Evolutionary conservation across 345 rosid species (phyloP).

Genomic region (Bruguiera gymnorhiza): DNA sequence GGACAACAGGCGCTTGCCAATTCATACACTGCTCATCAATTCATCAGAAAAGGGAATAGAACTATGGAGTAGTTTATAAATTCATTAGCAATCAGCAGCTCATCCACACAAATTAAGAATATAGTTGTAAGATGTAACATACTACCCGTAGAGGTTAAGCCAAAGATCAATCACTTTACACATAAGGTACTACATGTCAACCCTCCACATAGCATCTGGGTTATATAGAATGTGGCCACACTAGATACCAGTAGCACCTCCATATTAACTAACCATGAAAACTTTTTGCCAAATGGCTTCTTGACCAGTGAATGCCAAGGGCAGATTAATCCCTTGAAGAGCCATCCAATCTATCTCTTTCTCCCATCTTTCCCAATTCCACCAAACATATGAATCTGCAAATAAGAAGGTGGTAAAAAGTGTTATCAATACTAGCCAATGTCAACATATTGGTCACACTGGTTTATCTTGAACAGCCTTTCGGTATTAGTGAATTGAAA

Average conservation of each 20-base stretch:
- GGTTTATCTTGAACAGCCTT: not conserved
- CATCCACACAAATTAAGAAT: not conserved
- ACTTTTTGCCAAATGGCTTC: constrained; percentile 93
- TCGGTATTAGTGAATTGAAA: not conserved
- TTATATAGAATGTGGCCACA: not conserved
- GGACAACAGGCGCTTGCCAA: not conserved
- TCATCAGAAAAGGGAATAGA: not conserved
- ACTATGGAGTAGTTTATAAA: not conserved
- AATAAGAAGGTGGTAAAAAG: constrained; percentile 17
- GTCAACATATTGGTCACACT: not conserved
- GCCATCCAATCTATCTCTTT: constrained; percentile 99
- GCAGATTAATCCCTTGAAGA: constrained; percentile 91
- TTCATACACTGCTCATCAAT: not conserved
- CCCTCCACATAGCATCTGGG: not conserved
- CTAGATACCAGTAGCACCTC: not conserved
- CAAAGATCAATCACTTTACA: not conserved
- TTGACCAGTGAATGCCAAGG: constrained; percentile 93
- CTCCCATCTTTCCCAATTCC: constrained; percentile 95
- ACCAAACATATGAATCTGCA: constrained; percentile 91
- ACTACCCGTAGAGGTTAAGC: not conserved
- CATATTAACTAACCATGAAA: constrained; percentile 54
- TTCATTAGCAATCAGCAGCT: not conserved
- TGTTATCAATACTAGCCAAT: constrained; percentile 2
- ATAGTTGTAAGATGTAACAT: not conserved
- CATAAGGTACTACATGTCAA: not conserved